These are phyloP conservation scores for Solanum pennellii DNA, from an alignment of 257 asterid species.

Conservation along the genomic window DNA sequence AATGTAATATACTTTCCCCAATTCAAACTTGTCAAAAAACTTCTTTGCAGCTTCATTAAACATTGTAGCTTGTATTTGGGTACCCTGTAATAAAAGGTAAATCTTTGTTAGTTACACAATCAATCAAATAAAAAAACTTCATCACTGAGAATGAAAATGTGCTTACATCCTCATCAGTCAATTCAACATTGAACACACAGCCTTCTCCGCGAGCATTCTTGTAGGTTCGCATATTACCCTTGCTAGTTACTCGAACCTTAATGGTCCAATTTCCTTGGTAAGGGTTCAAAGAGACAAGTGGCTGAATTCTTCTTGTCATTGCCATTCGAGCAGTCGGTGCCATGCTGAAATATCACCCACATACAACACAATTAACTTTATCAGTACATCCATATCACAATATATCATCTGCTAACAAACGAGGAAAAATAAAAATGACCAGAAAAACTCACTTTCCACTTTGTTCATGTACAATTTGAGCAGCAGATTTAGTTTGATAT, in stretches of 20 bases:
- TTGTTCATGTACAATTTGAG: constrained; percentile 73
- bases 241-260: constrained; percentile 69
- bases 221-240: constrained; percentile 67
- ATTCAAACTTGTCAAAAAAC: constrained; percentile 72
- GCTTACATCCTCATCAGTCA: constrained; percentile 94
- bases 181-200: constrained; percentile 90
- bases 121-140: too few relatives aligned
- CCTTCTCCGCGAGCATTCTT: constrained; percentile 91
- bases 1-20: constrained; percentile 91
- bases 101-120: not conserved
- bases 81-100: constrained; percentile 50
- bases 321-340: constrained; percentile 82
- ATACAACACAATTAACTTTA: not conserved
- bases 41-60: constrained; percentile 86
- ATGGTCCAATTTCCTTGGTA: constrained; percentile 94
- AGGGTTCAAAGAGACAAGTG: constrained; percentile 84
- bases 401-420: not conserved
- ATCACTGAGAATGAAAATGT: not conserved
- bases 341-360: constrained; percentile 31
- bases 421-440: not conserved
- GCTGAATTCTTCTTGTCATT: constrained; percentile 73
- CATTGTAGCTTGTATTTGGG: constrained; percentile 98
- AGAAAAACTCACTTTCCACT: constrained; percentile 48
- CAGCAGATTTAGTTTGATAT: constrained; percentile 62
- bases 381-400: not conserved